Percentiles rank a stretch among this genome's conserved stretches.
These are phyloP conservation scores for Claviceps pazoutovae DNA, from an alignment of 2,329 filamentous ascomycete species.

Conservation along the genomic window DNA sequence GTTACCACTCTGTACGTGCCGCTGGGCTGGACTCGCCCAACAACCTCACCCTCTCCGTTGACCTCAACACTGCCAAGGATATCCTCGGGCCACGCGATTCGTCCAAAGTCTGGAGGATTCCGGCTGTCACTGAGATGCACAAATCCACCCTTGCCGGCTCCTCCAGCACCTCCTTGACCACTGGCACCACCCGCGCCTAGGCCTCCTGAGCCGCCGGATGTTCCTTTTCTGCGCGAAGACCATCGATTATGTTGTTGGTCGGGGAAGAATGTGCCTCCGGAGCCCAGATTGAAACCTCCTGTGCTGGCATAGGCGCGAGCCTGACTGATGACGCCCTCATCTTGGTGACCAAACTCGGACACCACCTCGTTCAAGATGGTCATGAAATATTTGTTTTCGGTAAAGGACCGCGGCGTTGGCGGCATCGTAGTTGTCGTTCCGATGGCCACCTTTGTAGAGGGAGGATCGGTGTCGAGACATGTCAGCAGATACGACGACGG, in stretches of 20 bases:
- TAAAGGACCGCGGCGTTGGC: slow-evolving; percentile 46
- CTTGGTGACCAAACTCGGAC: slow-evolving; percentile 37
- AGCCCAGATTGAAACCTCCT: slow-evolving; percentile 38
- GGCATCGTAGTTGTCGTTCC: slow-evolving; percentile 45
- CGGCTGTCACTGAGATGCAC: slow-evolving; percentile 51
- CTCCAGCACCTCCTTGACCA: slow-evolving; percentile 47
- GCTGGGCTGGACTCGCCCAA: slow-evolving; percentile 44
- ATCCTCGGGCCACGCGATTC: slow-evolving; percentile 57
- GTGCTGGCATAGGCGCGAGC: slow-evolving; percentile 46
- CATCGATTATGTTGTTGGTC: slow-evolving; percentile 24
- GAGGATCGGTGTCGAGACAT: slow-evolving; percentile 44
- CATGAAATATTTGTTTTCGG: slow-evolving; percentile 45
- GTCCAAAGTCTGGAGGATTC: slow-evolving; percentile 51
- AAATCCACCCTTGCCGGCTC: slow-evolving; percentile 45
- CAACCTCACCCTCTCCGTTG: slow-evolving; percentile 39
- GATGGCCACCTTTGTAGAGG: slow-evolving; percentile 39
- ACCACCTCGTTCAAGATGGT: slow-evolving; percentile 44
- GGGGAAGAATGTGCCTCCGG: slow-evolving; percentile 36
- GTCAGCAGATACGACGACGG: slow-evolving; percentile 40
- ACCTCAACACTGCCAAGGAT: slow-evolving; percentile 57
- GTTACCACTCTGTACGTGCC: slow-evolving; percentile 52
- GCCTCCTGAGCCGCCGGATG: slow-evolving; percentile 26
- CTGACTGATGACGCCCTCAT: slow-evolving; percentile 40
- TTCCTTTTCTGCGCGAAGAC: slow-evolving; percentile 20
- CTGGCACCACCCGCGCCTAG: slow-evolving; percentile 41